These are phyloP conservation scores for Ramaria rubella DNA, from an alignment of 768 basidiomycete genomes.

Conservation along the genomic window DNA sequence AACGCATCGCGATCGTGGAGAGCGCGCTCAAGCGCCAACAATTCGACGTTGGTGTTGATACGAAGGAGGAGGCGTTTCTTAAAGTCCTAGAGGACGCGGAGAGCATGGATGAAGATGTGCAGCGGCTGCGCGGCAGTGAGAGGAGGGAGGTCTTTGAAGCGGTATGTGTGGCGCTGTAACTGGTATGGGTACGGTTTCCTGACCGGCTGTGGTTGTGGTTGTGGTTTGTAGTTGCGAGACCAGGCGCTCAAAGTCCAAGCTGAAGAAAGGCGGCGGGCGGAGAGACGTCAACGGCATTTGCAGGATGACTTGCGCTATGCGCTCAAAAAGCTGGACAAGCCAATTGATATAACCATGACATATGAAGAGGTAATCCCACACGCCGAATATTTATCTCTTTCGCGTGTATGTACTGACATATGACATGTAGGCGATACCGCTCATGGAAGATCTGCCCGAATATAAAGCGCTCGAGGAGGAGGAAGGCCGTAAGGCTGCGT, in stretches of 20 bases:
- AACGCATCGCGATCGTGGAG: conserved; percentile 64
- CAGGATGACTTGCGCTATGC: conserved; percentile 97
- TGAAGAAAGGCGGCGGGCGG: conserved; percentile 80
- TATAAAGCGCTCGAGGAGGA: conserved; percentile 85
- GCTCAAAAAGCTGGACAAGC: conserved; percentile 79
- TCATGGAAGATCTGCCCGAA: conserved; percentile 78
- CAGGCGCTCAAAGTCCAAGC: conserved; percentile 67
- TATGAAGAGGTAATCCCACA: conserved; percentile 86
- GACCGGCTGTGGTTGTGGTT: conserved; percentile 7
- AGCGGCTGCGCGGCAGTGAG: conserved; percentile 44
- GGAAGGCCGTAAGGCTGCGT: conserved; percentile 75
- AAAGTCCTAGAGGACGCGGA: conserved; percentile 26
- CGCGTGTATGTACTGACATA: too few species aligned
- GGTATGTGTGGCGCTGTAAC: conserved; percentile 37
- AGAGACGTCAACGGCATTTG: conserved; percentile 77
- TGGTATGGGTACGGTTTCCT: background rate
- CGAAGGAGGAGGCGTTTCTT: conserved; percentile 27
- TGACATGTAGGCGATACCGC: conserved; percentile 55
- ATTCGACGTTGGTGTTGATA: conserved; percentile 25
- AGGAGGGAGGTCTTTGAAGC: conserved; percentile 53
- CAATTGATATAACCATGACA: conserved; percentile 63
- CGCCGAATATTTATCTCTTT: too few species aligned
- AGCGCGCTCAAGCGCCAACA: conserved; percentile 50
- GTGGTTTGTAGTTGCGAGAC: conserved; percentile 53
- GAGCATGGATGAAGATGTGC: conserved; percentile 40